These are phyloP conservation scores for Emiliania huxleyi DNA, from an alignment of 78 protist genomes.

Conservation along the genomic window DNA sequence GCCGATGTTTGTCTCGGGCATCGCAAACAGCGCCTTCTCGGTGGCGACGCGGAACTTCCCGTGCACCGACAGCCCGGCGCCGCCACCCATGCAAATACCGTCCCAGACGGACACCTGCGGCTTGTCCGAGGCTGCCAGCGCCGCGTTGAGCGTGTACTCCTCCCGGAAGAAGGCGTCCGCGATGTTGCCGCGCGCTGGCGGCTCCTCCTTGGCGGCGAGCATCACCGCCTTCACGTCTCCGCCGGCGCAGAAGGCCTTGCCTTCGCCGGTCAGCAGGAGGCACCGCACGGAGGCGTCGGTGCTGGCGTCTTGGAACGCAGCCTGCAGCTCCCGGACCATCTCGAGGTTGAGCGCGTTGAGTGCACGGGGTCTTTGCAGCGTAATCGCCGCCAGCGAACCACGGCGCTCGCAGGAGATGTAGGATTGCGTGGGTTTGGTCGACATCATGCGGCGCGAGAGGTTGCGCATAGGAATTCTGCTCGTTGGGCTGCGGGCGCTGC, in stretches of 20 bases:
- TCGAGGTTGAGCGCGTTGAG: background rate
- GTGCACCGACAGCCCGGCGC: slow-evolving; percentile 77
- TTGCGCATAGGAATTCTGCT: too few species aligned
- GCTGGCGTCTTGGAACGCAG: background rate
- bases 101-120: slow-evolving; percentile 79
- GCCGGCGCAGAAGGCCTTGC: slow-evolving; percentile 70
- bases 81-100: slow-evolving; percentile 85
- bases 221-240: slow-evolving; percentile 79
- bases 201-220: background rate
- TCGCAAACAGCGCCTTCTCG: slow-evolving; percentile 81
- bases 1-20: slow-evolving; percentile 87
- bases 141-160: slow-evolving; percentile 74
- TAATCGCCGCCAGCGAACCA: background rate
- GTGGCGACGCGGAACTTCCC: slow-evolving; percentile 77
- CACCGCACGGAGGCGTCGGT: background rate
- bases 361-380: background rate
- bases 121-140: slow-evolving; percentile 45
- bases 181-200: background rate
- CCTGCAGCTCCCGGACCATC: background rate
- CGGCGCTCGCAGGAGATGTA: background rate
- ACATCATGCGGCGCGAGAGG: too few species aligned
- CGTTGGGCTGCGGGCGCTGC: too few species aligned
- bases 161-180: slow-evolving; percentile 70
- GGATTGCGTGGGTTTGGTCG: background rate
- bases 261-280: background rate